Evolutionary conservation across 2,329 filamentous ascomycete genomes (phyloP).

Genomic region (Botryotinia narcissicola): DNA sequence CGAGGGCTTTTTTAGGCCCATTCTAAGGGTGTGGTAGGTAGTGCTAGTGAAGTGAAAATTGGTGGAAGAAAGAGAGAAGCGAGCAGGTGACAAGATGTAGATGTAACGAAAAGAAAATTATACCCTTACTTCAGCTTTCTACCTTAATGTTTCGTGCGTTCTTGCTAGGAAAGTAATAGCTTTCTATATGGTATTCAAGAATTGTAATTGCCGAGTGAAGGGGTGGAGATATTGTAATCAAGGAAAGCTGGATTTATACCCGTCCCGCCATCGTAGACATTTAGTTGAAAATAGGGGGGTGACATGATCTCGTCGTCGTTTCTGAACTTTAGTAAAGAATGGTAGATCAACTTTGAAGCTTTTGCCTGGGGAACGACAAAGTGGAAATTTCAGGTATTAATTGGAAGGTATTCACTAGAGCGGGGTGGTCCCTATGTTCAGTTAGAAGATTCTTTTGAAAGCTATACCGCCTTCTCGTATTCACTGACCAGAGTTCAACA

Average conservation of each 20-base stretch:
- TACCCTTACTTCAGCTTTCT: neutral
- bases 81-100: neutral
- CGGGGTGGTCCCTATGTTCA: neutral
- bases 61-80: neutral
- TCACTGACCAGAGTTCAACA: neutral
- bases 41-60: neutral
- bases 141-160: neutral
- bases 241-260: neutral
- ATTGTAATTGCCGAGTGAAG: neutral
- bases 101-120: neutral
- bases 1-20: neutral
- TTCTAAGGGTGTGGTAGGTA: neutral
- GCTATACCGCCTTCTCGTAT: neutral
- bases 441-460: neutral
- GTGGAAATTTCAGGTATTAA: neutral
- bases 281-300: fast-evolving
- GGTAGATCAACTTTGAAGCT: neutral
- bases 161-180: neutral
- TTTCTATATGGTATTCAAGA: neutral
- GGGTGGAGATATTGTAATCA: neutral
- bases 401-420: neutral
- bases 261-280: neutral
- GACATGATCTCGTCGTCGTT: neutral
- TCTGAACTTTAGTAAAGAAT: neutral
- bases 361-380: neutral